Conservation (phyloP, 2,329 filamentous ascomycete species). For the Cryphonectria parasitica region DNA sequence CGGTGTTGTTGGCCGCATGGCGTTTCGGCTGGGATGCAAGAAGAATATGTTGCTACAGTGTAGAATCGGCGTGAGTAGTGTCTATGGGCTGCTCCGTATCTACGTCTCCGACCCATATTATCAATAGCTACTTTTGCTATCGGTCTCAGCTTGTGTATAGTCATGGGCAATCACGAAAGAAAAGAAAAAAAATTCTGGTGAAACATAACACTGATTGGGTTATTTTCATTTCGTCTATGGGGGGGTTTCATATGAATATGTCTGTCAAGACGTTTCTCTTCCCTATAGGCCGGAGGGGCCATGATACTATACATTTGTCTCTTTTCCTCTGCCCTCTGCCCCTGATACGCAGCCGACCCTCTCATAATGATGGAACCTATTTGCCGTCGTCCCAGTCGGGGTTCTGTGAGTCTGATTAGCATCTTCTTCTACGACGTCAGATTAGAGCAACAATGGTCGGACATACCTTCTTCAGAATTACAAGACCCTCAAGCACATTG, state of each 20-base stretch:
- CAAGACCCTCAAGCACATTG: constrained; percentile 89
- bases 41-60: not conserved
- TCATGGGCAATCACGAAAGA: not conserved
- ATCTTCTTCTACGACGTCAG: not conserved
- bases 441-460: not conserved
- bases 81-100: not conserved
- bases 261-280: constrained; percentile 15
- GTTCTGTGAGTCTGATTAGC: constrained; percentile 45
- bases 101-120: not conserved
- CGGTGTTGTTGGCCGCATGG: not conserved
- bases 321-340: not conserved
- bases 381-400: constrained; percentile 59
- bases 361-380: constrained; percentile 35
- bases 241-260: constrained; percentile 11
- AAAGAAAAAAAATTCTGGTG: too few relatives aligned
- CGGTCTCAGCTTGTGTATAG: not conserved
- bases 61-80: not conserved
- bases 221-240: constrained; percentile 31
- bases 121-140: not conserved
- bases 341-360: not conserved
- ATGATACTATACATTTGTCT: constrained; percentile 26
- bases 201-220: constrained; percentile 21
- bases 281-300: constrained; percentile 14
- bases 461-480: constrained; percentile 93
- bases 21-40: not conserved